Base-by-base conservation (phyloP, 805 yeast species). In the Candida schatavii region DNA sequence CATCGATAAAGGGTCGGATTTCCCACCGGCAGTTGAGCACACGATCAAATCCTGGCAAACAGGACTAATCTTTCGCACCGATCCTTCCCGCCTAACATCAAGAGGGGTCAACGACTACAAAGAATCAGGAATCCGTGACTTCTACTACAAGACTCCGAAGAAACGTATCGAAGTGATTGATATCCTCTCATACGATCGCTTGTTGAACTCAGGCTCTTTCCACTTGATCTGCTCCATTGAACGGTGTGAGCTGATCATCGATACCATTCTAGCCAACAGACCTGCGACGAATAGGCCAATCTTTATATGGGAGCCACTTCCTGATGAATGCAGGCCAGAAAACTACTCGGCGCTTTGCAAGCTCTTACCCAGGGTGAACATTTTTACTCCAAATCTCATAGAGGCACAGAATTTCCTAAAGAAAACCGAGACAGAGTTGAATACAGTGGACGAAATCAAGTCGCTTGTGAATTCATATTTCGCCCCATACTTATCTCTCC, bases 291-390 rank as follows among this genome's bases (percentile, higher is more conserved):
- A 34, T 11, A 11, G 26, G 1, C 77, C 80, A n/a, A 50, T 68
- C 2, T 69, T 79, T 41, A 74, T 85, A 0, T 91, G 89, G 82
- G 98, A 90, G 61, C 97, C 97, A 0, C 76, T 85, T 5, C 97
- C 97, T 1, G 85, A 81, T 44, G 75, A 75, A 17, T 87, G 96
- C 57, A 58, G 54, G 0, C 74, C 80, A 2, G 81, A 72, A 26
- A 71, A 78, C 43, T 51, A 51, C 20, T 39, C 26, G 1, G 35
- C 25, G 3, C 59, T 79, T 29, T 54, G 61, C 0, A 54, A 54
- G 2, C 64, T 75, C 5, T 56, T 84, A 14, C 55, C 62, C 7
- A 46, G 64, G 4, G 70, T 85, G 2, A 79, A 80, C 40, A 71
- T 87, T 0, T 68, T 90, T 23, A 77, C 95, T 1, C 98, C 98